phyloP scores from a whole-genome alignment of 208 protist species.

The Leptomonas seymouri region DNA sequence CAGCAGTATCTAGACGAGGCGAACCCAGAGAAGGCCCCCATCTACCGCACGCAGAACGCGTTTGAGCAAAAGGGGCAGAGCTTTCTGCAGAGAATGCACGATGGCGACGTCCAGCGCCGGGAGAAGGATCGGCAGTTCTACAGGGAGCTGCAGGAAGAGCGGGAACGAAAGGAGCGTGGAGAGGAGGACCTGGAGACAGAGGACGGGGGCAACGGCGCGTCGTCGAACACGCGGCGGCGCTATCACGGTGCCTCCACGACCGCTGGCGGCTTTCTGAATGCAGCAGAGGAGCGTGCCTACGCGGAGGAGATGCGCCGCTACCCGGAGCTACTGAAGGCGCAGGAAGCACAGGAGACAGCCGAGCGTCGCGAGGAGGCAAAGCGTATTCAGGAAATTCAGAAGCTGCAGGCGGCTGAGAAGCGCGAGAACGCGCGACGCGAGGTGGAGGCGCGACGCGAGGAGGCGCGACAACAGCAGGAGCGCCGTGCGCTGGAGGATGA shows the following conservation, averaged over 20 bases:
- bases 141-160: constrained; percentile 14
- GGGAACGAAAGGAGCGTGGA: constrained; percentile 5
- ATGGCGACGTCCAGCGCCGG: constrained; percentile 31
- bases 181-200: constrained; percentile 9
- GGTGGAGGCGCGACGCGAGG: constrained; percentile 45
- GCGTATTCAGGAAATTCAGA: constrained; percentile 48
- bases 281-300: constrained; percentile 67
- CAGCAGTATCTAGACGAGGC: constrained; percentile 36
- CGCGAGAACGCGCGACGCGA: constrained; percentile 45
- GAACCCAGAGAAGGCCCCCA: constrained; percentile 29
- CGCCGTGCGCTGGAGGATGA: constrained; percentile 56
- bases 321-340: constrained; percentile 47
- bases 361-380: constrained; percentile 43
- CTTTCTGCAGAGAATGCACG: constrained; percentile 51
- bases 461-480: constrained; percentile 35
- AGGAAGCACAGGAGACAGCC: constrained; percentile 43
- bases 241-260: constrained; percentile 43
- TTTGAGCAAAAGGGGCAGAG: constrained; percentile 62
- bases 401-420: constrained; percentile 76
- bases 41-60: constrained; percentile 69
- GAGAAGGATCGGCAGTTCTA: constrained; percentile 14
- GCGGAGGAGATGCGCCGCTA: constrained; percentile 61
- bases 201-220: background rate
- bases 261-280: constrained; percentile 59
- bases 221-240: background rate